These are phyloP conservation scores for Ceratocystis albifundus DNA, from an alignment of 2,329 filamentous ascomycete genomes.

Conservation along the genomic window DNA sequence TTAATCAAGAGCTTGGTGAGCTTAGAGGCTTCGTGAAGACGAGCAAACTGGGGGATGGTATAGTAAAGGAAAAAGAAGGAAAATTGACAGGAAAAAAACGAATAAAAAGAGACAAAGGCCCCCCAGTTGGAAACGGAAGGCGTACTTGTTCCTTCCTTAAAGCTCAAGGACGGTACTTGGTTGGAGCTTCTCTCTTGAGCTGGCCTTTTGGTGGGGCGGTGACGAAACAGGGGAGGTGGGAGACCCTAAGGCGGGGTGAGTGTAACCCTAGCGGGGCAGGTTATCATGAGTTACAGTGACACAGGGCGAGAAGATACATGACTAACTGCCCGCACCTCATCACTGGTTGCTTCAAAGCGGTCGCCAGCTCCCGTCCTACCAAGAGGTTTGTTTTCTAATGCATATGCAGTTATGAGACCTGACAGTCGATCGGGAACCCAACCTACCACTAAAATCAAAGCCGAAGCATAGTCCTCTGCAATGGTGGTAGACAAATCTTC, in stretches of 20 bases:
- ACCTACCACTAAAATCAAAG: background rate
- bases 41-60: slow-evolving; percentile 1
- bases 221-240: background rate
- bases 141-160: slow-evolving; percentile 16
- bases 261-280: background rate
- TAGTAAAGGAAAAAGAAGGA: background rate
- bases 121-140: slow-evolving; percentile 11
- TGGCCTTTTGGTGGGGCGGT: slow-evolving; percentile 12
- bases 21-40: background rate
- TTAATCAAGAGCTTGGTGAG: background rate
- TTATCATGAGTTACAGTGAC: background rate
- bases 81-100: slow-evolving; percentile 14
- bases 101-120: slow-evolving; percentile 2
- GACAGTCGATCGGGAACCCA: background rate
- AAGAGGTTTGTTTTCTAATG: slow-evolving; percentile 1
- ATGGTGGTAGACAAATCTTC: background rate
- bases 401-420: background rate
- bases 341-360: background rate
- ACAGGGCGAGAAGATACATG: too few species aligned
- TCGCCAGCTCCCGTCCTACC: background rate
- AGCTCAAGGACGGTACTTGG: background rate
- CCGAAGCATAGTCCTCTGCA: background rate
- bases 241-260: background rate
- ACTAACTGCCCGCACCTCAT: background rate
- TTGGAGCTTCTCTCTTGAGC: background rate